phyloP scores from a whole-genome alignment of 2,329 filamentous ascomycete species.

The Aspergillus floridensis region DNA sequence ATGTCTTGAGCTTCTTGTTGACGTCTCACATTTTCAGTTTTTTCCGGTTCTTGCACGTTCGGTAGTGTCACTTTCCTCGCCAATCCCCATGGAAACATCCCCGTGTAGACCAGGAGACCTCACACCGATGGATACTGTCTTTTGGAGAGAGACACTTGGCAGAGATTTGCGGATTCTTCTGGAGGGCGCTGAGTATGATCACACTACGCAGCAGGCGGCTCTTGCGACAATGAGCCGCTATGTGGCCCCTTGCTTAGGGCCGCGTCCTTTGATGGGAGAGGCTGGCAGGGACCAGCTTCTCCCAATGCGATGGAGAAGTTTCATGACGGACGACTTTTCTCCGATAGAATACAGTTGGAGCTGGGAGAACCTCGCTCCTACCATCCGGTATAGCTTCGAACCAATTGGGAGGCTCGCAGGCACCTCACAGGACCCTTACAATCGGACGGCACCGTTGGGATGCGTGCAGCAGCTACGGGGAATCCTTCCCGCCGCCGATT shows the following conservation, averaged over 20 bases:
- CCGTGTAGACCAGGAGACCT: background rate
- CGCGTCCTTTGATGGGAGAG: background rate
- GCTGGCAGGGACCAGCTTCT: background rate
- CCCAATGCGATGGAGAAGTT: background rate
- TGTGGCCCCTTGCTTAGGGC: background rate
- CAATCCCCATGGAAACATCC: background rate
- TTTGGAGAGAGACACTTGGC: background rate
- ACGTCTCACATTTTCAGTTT: too few species aligned
- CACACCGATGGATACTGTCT: background rate
- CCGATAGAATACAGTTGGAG: slow-evolving; percentile 7
- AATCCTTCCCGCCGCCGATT: background rate
- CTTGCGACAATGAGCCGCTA: background rate
- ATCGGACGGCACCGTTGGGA: background rate
- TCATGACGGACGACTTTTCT: slow-evolving; percentile 7
- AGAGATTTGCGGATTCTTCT: background rate
- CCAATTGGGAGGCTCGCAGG: slow-evolving; percentile 1
- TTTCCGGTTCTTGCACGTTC: background rate
- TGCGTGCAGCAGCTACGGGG: background rate
- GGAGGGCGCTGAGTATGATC: background rate
- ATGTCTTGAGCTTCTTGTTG: too few species aligned
- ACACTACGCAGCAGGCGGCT: background rate
- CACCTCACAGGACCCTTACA: slow-evolving; percentile 1
- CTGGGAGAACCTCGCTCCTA: background rate
- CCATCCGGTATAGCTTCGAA: slow-evolving; percentile 5
- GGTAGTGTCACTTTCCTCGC: background rate